Base-by-base conservation (phyloP, 306 rosid species). In the Corylus avellana region DNA sequence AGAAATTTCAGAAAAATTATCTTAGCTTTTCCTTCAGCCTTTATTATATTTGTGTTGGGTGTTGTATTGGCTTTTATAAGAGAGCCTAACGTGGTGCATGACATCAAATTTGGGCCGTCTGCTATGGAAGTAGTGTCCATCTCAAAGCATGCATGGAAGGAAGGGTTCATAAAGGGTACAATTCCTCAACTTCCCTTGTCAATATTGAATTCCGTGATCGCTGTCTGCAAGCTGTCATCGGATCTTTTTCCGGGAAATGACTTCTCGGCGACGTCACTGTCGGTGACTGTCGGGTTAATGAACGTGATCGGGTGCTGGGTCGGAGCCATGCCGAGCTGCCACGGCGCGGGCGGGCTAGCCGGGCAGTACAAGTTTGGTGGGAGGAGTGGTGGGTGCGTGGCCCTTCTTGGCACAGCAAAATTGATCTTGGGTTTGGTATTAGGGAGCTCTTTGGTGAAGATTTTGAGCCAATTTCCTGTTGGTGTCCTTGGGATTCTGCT, bases 331-430 rank as follows among this genome's bases (percentile, higher is more conserved):
- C 98, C 98, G 7, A 10, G 87, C 56, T 93, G 98, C 71, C 97
- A 91, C 70, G 98, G 98, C 1, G 97, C 94, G 0, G 98, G 97
- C 6, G 98, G 98, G 20, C 39, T 93, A 1, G 98, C 98, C 0
- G 94, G 98, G n/a, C 98, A 93, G 54, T 93, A 91, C 70, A 91
- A 88, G 46, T 93, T 93, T 44, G 98, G 97, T 18, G 97, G 97
- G 0, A 83, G 98, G 80, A 93, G 97, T 72, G 98, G 98, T 0
- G 97, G 86, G 25, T 91, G 98, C 70, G 96, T 93, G 75, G 97
- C 93, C 0, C 50, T 93, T 18, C 92, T 93, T 37, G 98, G 98
- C 14, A 89, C 81, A 2, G 88, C 86, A 0, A 93, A 93, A 57
- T 72, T 86, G 77, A 72, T 86, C 0, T 81, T 92, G 48, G 96